A percentile compares a stretch with the other conserved stretches of the same genome.
These are phyloP conservation scores for Phalaenopsis hybrid DNA, from an alignment of 116 monocot species.

Conservation along the genomic window DNA sequence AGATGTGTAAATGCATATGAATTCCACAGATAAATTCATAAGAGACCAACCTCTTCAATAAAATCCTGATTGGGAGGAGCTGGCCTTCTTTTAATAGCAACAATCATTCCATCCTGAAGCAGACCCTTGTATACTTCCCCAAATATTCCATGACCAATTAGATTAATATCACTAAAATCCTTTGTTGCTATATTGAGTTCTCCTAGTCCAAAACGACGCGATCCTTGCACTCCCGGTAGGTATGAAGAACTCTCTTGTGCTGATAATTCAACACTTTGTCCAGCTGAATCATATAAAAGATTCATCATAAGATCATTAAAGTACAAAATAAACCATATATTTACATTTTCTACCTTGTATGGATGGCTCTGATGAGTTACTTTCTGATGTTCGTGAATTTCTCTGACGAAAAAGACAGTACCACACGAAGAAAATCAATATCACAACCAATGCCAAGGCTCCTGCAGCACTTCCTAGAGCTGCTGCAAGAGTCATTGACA, in stretches of 20 bases:
- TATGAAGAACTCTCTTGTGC: constrained; percentile 24
- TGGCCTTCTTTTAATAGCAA: constrained; percentile 75
- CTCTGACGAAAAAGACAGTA: constrained; percentile 29
- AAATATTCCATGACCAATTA: constrained; percentile 80
- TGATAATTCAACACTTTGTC: constrained; percentile 37
- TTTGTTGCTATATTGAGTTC: constrained; percentile 81
- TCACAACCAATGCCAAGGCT: constrained; percentile 59
- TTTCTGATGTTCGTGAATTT: constrained; percentile 55
- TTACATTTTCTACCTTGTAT: constrained; percentile 37
- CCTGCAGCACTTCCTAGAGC: constrained; percentile 81
- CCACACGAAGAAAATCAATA: constrained; percentile 27
- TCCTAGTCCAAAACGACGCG: constrained; percentile 49
- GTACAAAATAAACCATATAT: neutral
- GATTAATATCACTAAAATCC: constrained; percentile 60
- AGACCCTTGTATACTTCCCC: constrained; percentile 93
- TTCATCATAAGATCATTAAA: neutral
- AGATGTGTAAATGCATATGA: too few species aligned
- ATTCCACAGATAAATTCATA: neutral
- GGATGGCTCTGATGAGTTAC: constrained; percentile 71
- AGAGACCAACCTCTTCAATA: constrained; percentile 53
- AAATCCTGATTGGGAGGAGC: constrained; percentile 51
- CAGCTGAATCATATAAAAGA: constrained; percentile 26
- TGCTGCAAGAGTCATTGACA: constrained; percentile 77
- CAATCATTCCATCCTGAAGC: constrained; percentile 81
- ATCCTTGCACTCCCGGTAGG: constrained; percentile 33